Evolutionary conservation across 352 stramenopile species (phyloP), one percentile per base, ranked within the genome.

Genomic region (Pythium folliculosum): DNA sequence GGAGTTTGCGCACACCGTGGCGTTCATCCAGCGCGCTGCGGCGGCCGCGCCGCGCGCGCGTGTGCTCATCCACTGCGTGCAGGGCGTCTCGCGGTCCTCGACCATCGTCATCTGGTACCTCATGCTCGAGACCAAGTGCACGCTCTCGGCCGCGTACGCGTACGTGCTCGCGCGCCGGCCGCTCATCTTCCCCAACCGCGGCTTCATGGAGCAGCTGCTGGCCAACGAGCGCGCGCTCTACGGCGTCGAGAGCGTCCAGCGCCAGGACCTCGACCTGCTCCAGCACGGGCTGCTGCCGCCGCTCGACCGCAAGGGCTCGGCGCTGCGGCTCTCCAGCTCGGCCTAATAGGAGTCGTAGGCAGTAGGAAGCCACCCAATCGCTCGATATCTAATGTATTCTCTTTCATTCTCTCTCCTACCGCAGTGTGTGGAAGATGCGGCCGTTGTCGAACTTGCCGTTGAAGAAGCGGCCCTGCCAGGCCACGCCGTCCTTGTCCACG

Each of bases 371-470:
- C 37, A 5, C 37, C 14, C 9, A 43, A 32, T 32, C 27, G 27
- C 27, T 5, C 27, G 3, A 32, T 32, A 32, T 32, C 27, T 32
- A 32, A 14, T 43, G 22, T 62, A 55, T 58, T 45, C 40, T 10
- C 21, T 54, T 37, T 65, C 30, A 8, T 66, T 50, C 40, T 47
- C 17, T n/a, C 13, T 45, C 38, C 30, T 86, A 95, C 53, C 86
- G 83, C 58, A 96, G 69, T 43, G 75, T 78, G 60, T 91, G 81
- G 75, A 90, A 96, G 37, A 92, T 78, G 44, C 81, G 80, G 23
- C 86, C 86, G 59, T 91, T 96, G 85, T 94, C 82, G 65, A 82
- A 92, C 69, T 92, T 93, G 63, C 88, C 88, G 67, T 92, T 94
- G 54, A 91, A 72, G 64, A 94, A 94, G 50, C 65, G 63, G 17